Evolutionary conservation across 352 stramenopile genomes (phyloP).

Genomic region (Globisporangium iwayamae): DNA sequence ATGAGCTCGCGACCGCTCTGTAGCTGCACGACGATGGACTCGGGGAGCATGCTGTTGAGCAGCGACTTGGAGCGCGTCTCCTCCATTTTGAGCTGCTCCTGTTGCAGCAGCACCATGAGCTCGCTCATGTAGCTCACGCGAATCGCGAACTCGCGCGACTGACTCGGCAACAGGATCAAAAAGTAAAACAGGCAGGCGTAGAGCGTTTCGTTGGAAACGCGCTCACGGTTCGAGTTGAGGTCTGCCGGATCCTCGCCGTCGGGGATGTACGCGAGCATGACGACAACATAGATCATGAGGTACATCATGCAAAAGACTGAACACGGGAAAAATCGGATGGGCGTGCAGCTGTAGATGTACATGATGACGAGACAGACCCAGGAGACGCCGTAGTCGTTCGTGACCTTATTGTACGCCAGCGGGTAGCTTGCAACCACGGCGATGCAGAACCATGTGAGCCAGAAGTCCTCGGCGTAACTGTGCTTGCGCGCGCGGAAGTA

Average conservation of each 20-base stretch:
- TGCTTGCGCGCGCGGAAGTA: constrained; percentile 67
- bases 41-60: constrained; percentile 81
- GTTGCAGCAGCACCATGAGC: constrained; percentile 76
- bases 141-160: constrained; percentile 78
- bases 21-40: constrained; percentile 72
- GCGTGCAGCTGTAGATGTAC: constrained; percentile 83
- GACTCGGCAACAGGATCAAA: constrained; percentile 71
- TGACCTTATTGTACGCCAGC: constrained; percentile 81
- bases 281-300: constrained; percentile 62
- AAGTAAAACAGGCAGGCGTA: constrained; percentile 81
- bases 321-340: constrained; percentile 78
- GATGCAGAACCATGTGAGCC: constrained; percentile 72
- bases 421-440: constrained; percentile 58
- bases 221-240: constrained; percentile 29
- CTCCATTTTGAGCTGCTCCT: constrained; percentile 79
- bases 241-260: constrained; percentile 22
- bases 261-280: constrained; percentile 68
- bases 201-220: constrained; percentile 69
- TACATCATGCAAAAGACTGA: constrained; percentile 66
- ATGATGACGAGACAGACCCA: constrained; percentile 83
- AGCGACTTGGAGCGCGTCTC: constrained; percentile 73
- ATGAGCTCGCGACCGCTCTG: constrained; percentile 79
- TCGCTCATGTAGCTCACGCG: constrained; percentile 85
- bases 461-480: constrained; percentile 53
- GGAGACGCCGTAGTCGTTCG: constrained; percentile 75